A percentile compares a stretch with the other conserved stretches of the same genome.
These are phyloP conservation scores for Calonectria pteridis DNA, from an alignment of 2,329 filamentous ascomycete genomes.

Conservation along the genomic window DNA sequence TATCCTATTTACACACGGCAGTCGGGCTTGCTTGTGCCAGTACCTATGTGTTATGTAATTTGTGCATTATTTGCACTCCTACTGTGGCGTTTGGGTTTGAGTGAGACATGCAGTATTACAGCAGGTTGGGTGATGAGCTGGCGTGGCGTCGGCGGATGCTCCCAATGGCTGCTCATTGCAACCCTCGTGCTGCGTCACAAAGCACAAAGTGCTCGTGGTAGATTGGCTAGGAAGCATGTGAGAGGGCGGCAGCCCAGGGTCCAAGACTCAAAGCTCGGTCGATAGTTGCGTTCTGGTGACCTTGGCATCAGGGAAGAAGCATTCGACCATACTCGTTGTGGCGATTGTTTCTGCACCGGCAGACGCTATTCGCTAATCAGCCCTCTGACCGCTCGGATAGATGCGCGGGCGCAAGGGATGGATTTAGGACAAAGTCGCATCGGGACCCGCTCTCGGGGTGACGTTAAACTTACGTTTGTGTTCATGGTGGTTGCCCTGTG, in stretches of 20 bases:
- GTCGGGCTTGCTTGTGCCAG: background rate
- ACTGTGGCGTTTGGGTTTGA: conserved; percentile 2
- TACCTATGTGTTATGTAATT: background rate
- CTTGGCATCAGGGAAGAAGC: background rate
- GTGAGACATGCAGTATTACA: background rate
- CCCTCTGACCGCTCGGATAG: background rate
- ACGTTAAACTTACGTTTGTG: background rate
- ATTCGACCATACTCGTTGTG: background rate
- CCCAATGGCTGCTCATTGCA: background rate
- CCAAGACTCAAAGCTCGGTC: background rate
- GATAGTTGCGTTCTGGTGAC: background rate
- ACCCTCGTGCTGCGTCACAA: background rate
- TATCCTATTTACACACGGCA: background rate
- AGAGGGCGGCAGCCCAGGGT: background rate
- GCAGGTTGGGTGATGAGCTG: background rate
- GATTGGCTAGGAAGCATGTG: background rate
- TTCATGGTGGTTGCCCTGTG: background rate
- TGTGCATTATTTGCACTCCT: background rate
- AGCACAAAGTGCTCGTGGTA: background rate
- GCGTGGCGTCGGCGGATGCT: background rate
- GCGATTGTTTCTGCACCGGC: background rate
- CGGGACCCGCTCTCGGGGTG: background rate
- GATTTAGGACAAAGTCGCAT: background rate
- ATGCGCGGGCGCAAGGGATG: background rate
- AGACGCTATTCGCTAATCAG: background rate